These are phyloP conservation scores for Paramecium primaurelia DNA, from an alignment of 73 alveolate species.

Conservation along the genomic window DNA sequence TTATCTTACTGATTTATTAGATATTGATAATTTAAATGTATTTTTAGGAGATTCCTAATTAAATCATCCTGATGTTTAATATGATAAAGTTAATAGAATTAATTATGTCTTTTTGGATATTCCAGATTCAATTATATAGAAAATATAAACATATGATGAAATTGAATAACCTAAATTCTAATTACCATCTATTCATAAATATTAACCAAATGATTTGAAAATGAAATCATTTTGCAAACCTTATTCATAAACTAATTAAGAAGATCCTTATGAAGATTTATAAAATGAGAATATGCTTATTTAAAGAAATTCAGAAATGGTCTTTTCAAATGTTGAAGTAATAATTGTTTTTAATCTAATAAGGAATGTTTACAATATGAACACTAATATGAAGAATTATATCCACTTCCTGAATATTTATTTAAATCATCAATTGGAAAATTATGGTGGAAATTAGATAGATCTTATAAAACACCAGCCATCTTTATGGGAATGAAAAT, in stretches of 20 bases:
- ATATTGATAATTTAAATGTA: not conserved
- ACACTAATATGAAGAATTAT: not conserved
- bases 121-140: not conserved
- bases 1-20: not conserved
- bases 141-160: not conserved
- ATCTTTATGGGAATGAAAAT: slow-evolving; percentile 1
- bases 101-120: not conserved
- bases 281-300: not conserved
- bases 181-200: not conserved
- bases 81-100: not conserved
- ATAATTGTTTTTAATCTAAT: not conserved
- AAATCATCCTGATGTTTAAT: not conserved
- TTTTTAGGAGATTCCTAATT: not conserved
- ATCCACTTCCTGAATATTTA: not conserved
- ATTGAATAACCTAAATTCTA: not conserved
- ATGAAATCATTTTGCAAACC: slow-evolving; percentile 32
- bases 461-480: not conserved
- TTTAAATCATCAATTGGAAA: not conserved
- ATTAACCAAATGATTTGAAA: not conserved
- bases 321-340: not conserved
- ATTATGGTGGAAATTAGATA: slow-evolving; percentile 37
- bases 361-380: not conserved
- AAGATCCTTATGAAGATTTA: not conserved
- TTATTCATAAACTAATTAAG: not conserved
- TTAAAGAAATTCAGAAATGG: not conserved